These are phyloP conservation scores for Quercus tomentella DNA, from an alignment of 331 rosid species.

Conservation along the genomic window DNA sequence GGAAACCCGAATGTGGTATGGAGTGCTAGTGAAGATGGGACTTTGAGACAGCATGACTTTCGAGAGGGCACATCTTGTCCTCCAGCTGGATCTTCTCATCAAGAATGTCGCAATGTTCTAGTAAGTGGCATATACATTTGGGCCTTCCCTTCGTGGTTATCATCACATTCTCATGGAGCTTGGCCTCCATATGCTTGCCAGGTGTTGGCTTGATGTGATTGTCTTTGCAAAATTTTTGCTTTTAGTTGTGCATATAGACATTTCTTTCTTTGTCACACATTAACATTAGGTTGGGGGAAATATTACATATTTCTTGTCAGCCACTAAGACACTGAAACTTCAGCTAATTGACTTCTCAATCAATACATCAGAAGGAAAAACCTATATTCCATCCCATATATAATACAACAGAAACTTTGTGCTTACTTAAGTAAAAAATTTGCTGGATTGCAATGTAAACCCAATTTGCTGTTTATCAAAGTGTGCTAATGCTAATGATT, in stretches of 20 bases:
- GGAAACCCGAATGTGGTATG: slow-evolving; percentile 98
- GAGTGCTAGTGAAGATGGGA: slow-evolving; percentile 99
- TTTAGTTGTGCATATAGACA: not conserved
- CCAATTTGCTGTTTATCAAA: not conserved
- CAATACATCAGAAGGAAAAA: not conserved
- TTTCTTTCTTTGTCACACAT: not conserved
- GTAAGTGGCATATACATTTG: slow-evolving; percentile 35
- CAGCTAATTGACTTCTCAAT: not conserved
- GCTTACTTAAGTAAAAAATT: not conserved
- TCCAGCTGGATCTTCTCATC: slow-evolving; percentile 82
- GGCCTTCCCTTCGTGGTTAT: not conserved
- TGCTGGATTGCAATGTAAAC: not conserved
- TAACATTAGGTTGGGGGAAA: not conserved
- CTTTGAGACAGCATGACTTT: slow-evolving; percentile 93
- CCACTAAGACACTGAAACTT: not conserved
- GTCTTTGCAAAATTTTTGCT: not conserved
- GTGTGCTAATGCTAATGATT: not conserved
- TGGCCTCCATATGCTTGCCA: not conserved
- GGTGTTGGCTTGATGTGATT: not conserved
- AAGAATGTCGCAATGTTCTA: slow-evolving; percentile 86
- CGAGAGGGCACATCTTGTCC: slow-evolving; percentile 91
- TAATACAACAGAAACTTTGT: not conserved
- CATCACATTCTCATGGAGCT: not conserved
- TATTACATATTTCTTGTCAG: not conserved
- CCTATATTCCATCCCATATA: not conserved